Conservation (phyloP, 2,329 filamentous ascomycete species). For the Aspergillus persii region DNA sequence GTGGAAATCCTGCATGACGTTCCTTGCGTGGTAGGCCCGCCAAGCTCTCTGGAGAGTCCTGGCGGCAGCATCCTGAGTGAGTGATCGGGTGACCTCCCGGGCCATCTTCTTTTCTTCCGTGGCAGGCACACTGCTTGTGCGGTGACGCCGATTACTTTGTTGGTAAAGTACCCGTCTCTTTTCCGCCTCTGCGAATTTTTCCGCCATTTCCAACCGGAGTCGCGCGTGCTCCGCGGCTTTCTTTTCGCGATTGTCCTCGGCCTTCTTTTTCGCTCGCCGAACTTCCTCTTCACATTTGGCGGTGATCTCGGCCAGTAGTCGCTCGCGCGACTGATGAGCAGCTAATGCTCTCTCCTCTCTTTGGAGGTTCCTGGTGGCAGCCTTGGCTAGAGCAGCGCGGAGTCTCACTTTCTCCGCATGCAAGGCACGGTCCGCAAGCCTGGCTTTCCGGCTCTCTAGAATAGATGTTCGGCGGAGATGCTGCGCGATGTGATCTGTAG, state of each 20-base stretch:
- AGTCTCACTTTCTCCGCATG: conserved; percentile 66
- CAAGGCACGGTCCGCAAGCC: conserved; percentile 62
- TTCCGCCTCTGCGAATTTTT: conserved; percentile 64
- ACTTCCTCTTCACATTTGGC: conserved; percentile 66
- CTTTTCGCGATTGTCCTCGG: conserved; percentile 63
- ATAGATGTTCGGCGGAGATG: conserved; percentile 65
- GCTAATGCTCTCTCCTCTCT: conserved; percentile 63
- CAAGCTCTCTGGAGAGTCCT: conserved; percentile 59
- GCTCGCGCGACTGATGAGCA: conserved; percentile 62
- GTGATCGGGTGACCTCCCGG: conserved; percentile 31
- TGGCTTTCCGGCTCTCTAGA: conserved; percentile 62
- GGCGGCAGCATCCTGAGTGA: conserved; percentile 54
- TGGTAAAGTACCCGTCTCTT: conserved; percentile 52
- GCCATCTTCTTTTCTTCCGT: conserved; percentile 44
- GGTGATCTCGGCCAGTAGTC: conserved; percentile 62
- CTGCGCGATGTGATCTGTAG: conserved; percentile 62
- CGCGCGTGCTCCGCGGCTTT: conserved; percentile 62
- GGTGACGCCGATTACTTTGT: conserved; percentile 48
- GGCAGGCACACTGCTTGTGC: conserved; percentile 51
- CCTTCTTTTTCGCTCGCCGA: conserved; percentile 63
- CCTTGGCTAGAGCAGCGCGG: conserved; percentile 61
- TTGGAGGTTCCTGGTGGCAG: conserved; percentile 54
- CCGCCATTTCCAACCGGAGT: conserved; percentile 60
- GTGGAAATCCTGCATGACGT: conserved; percentile 51
- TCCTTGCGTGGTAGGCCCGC: conserved; percentile 51